Conservation (phyloP, 2,329 filamentous ascomycete species). For the Aureobasidium namibiae region DNA sequence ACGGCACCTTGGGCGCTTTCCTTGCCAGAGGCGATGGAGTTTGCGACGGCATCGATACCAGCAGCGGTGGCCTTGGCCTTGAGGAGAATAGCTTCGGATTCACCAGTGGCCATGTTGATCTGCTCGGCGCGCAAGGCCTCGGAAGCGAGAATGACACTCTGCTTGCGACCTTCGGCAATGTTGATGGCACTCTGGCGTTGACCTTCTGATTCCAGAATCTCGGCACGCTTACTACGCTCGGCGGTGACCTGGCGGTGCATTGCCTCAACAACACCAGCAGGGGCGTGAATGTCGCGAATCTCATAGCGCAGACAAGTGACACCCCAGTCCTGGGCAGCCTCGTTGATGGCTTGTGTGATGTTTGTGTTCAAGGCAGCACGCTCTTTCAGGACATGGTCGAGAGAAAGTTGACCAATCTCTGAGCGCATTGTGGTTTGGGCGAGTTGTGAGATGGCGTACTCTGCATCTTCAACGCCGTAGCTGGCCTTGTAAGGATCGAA, state of each 20-base stretch:
- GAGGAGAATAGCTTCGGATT: slow-evolving; percentile 85
- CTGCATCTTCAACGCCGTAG: slow-evolving; percentile 96
- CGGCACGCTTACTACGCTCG: slow-evolving; percentile 91
- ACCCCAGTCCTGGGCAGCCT: slow-evolving; percentile 93
- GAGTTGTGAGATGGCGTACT: slow-evolving; percentile 96
- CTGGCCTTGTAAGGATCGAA: slow-evolving; percentile 98
- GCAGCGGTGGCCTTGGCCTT: slow-evolving; percentile 78
- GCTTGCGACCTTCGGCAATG: slow-evolving; percentile 95
- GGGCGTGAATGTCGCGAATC: slow-evolving; percentile 96
- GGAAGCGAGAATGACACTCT: slow-evolving; percentile 90
- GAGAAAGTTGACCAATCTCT: slow-evolving; percentile 90
- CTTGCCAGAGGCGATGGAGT: slow-evolving; percentile 60
- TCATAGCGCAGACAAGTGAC: slow-evolving; percentile 95
- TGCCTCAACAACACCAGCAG: slow-evolving; percentile 83
- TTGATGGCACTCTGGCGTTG: slow-evolving; percentile 97
- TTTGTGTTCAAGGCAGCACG: slow-evolving; percentile 92
- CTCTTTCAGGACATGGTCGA: slow-evolving; percentile 97
- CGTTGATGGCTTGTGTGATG: slow-evolving; percentile 98
- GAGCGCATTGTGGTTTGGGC: slow-evolving; percentile 98
- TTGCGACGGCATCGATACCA: slow-evolving; percentile 80
- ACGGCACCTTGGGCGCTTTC: slow-evolving; percentile 74
- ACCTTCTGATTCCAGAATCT: slow-evolving; percentile 95
- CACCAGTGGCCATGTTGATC: slow-evolving; percentile 87
- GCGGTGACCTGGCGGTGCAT: slow-evolving; percentile 99
- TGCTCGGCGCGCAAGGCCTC: slow-evolving; percentile 84